Percentiles rank a stretch among this genome's conserved stretches.
Conservation (phyloP, 805 yeast genomes). For the Teunomyces barrocoloradensis region DNA sequence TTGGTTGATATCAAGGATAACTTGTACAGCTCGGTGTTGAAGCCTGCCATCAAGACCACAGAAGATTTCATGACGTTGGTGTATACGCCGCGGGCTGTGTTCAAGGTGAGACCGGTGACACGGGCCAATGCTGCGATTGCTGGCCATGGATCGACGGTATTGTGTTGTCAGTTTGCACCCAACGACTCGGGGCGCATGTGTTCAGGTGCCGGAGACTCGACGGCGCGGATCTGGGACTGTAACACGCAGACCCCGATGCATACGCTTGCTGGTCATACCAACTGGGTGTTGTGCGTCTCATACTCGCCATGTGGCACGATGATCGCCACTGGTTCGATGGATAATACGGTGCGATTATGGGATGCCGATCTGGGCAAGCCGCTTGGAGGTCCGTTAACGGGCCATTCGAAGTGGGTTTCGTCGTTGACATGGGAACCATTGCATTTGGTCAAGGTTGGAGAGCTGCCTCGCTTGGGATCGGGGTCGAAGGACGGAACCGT, state of each 20-base stretch:
- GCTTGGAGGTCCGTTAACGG: conserved; percentile 68
- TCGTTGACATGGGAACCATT: conserved; percentile 92
- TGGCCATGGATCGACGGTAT: conserved; percentile 92
- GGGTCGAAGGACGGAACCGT: conserved; percentile 91
- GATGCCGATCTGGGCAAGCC: conserved; percentile 71
- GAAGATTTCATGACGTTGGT: conserved; percentile 91
- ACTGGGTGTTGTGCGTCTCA: conserved; percentile 90
- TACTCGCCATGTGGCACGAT: conserved; percentile 91
- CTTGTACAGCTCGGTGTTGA: conserved; percentile 73
- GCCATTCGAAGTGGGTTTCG: conserved; percentile 89
- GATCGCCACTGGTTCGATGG: conserved; percentile 97
- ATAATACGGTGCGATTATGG: conserved; percentile 85
- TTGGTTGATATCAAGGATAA: conserved; percentile 75
- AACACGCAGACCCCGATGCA: conserved; percentile 87
- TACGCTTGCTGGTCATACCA: conserved; percentile 78
- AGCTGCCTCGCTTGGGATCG: conserved; percentile 69
- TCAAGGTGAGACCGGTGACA: conserved; percentile 88
- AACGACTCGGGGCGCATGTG: conserved; percentile 79
- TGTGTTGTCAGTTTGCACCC: conserved; percentile 94
- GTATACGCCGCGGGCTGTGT: conserved; percentile 92
- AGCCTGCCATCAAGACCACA: conserved; percentile 83
- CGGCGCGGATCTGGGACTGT: conserved; percentile 97
- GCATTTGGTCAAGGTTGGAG: conserved; percentile 69
- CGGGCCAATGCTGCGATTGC: conserved; percentile 89
- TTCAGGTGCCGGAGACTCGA: conserved; percentile 94